phyloP scores from a whole-genome alignment of 192 early-diverging fungal species.

The Umbelopsis ramanniana region DNA sequence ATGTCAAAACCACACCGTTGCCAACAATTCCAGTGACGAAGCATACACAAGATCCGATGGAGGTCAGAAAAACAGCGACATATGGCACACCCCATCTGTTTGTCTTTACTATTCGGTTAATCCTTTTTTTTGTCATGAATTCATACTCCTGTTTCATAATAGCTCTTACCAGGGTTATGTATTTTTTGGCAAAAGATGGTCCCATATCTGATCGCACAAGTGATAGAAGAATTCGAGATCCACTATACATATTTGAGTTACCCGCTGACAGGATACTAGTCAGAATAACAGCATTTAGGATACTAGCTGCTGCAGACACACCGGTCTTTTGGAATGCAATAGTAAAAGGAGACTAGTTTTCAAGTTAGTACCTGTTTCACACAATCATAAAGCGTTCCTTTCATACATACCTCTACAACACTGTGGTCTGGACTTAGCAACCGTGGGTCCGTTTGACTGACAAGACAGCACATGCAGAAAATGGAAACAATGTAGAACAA shows the following conservation, averaged over 20 bases:
- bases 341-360: constrained; percentile 63
- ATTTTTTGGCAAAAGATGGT: constrained; percentile 50
- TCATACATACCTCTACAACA: constrained; percentile 37
- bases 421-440: constrained; percentile 12
- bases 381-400: not conserved
- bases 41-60: constrained; percentile 61
- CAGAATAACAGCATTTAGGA: constrained; percentile 72
- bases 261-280: constrained; percentile 70
- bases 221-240: constrained; percentile 77
- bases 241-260: constrained; percentile 83
- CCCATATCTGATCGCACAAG: constrained; percentile 76
- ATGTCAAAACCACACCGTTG: constrained; percentile 68
- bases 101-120: constrained; percentile 47
- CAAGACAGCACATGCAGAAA: constrained; percentile 62
- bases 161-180: not conserved
- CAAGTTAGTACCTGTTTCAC: not conserved
- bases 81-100: constrained; percentile 67
- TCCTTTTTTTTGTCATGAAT: not conserved
- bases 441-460: constrained; percentile 12
- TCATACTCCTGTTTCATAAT: not conserved
- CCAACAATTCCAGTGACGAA: constrained; percentile 62
- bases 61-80: constrained; percentile 59
- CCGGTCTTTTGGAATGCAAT: constrained; percentile 66
- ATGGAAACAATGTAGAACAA: constrained; percentile 83
- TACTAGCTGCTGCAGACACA: constrained; percentile 55